Percentiles rank a stretch among this genome's conserved stretches.
Evolutionary conservation across 1,139 yeast genomes (phyloP).

Genomic region (Sugiyamaella neomexicana): DNA sequence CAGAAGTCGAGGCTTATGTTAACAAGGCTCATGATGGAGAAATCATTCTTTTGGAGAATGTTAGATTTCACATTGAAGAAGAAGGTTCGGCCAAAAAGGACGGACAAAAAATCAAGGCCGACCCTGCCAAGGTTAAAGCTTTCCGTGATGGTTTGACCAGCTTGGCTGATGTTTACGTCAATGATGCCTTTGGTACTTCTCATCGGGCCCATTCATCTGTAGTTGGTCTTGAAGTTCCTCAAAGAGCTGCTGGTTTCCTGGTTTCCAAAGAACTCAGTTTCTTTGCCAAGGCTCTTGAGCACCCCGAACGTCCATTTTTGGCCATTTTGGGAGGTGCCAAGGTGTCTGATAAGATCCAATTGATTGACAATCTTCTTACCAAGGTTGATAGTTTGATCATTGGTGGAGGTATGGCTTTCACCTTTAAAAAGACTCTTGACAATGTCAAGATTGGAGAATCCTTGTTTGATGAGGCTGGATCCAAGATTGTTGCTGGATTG

Average conservation of each 20-base stretch:
- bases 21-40: constrained; percentile 68
- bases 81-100: constrained; percentile 91
- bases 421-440: constrained; percentile 90
- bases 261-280: constrained; percentile 94
- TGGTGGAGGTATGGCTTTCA: constrained; percentile 99
- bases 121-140: constrained; percentile 71
- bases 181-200: constrained; percentile 98
- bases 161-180: constrained; percentile 91
- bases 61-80: constrained; percentile 95
- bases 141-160: constrained; percentile 86
- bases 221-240: constrained; percentile 92
- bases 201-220: constrained; percentile 99
- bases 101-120: constrained; percentile 89
- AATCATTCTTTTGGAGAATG: constrained; percentile 84
- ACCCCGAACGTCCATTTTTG: constrained; percentile 94
- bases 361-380: constrained; percentile 93
- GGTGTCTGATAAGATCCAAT: constrained; percentile 96
- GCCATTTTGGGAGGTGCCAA: constrained; percentile 99
- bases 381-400: constrained; percentile 89
- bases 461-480: constrained; percentile 85
- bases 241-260: constrained; percentile 96
- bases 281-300: constrained; percentile 96
- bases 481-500: constrained; percentile 85
- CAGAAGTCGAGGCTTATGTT: constrained; percentile 76
- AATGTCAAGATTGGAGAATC: constrained; percentile 84